phyloP scores from a whole-genome alignment of 345 rosid genomes.

The Pistacia vera region DNA sequence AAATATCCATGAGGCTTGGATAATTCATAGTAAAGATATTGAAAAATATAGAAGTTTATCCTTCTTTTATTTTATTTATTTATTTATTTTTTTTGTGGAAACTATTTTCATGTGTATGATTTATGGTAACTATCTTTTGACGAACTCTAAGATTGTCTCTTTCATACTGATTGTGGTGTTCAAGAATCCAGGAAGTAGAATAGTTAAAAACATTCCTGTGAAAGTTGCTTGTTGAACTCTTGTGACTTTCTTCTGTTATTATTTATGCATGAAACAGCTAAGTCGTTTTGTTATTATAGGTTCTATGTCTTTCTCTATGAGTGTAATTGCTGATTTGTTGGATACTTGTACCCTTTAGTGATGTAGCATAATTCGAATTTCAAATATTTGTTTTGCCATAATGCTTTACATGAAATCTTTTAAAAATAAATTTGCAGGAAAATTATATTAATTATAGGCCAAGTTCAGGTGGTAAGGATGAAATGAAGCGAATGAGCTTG shows the following conservation, averaged over 20 bases:
- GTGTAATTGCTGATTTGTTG: neutral
- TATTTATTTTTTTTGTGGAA: neutral
- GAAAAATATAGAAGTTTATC: neutral
- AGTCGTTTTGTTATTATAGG: neutral
- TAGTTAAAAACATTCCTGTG: neutral
- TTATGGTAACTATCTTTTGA: neutral
- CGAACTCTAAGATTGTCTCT: neutral
- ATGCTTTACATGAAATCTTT: neutral
- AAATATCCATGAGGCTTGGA: neutral
- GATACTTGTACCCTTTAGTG: neutral
- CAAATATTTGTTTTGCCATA: neutral
- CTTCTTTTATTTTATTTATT: neutral
- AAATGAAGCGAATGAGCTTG: constrained; percentile 68
- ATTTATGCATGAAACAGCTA: neutral
- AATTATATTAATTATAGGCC: constrained; percentile 93
- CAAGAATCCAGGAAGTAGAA: neutral
- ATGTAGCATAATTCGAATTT: neutral
- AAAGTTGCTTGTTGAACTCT: neutral
- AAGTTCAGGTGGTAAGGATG: constrained; percentile 69
- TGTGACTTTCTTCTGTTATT: neutral
- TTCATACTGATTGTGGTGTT: neutral
- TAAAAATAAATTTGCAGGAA: constrained; percentile 56
- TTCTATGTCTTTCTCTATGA: neutral
- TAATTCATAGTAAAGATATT: neutral
- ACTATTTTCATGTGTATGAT: neutral